These are phyloP conservation scores for Colletotrichum tofieldiae DNA, from an alignment of 2,329 filamentous ascomycete genomes.

Conservation along the genomic window DNA sequence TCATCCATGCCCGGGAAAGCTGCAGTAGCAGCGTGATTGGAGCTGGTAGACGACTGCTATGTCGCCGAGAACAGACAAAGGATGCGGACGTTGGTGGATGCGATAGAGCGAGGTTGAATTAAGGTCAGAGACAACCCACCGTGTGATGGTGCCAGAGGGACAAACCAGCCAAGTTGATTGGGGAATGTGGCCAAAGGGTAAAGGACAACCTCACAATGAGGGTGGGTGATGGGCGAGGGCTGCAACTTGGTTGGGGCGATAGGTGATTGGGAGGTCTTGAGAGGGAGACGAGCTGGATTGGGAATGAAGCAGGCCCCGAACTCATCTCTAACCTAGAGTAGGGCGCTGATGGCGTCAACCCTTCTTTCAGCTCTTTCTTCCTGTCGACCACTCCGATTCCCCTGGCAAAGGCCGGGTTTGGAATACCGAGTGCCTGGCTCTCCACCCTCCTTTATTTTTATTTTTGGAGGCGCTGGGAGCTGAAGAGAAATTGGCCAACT, in stretches of 20 bases:
- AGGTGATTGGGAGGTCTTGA: background rate
- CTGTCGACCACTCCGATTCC: background rate
- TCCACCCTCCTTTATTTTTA: background rate
- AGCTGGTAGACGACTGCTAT: background rate
- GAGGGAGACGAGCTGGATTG: conserved; percentile 2
- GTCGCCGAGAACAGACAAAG: background rate
- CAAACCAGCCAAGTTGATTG: background rate
- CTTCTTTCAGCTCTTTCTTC: background rate
- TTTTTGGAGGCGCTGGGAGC: background rate
- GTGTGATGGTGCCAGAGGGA: background rate
- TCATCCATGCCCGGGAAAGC: conserved; percentile 16
- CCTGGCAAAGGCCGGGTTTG: background rate
- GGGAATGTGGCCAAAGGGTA: background rate
- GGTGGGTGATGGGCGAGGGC: background rate
- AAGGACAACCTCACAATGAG: background rate
- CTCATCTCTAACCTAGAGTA: background rate
- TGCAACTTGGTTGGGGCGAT: background rate
- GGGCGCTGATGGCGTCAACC: background rate
- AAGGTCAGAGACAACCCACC: conserved; percentile 1
- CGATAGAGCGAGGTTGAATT: background rate
- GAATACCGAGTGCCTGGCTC: background rate
- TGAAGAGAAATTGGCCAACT: background rate
- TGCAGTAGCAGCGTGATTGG: conserved; percentile 6
- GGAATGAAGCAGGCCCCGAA: background rate
- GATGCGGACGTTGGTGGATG: background rate